phyloP scores from a whole-genome alignment of 2,329 filamentous ascomycete genomes.

The Colletotrichum falcatum region DNA sequence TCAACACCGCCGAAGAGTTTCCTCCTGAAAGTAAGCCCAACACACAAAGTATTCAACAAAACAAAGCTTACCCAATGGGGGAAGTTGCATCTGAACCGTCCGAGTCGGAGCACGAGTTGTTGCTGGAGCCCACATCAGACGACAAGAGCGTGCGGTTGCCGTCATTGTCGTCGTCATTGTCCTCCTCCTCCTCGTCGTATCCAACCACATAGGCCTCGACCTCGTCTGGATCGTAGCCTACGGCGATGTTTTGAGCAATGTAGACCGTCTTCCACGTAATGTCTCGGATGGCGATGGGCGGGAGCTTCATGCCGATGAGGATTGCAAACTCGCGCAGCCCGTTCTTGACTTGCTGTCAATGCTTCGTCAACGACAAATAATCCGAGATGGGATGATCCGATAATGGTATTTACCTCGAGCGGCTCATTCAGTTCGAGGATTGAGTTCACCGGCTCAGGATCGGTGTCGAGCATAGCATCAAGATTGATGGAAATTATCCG shows the following conservation, averaged over 20 bases:
- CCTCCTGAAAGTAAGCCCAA: not conserved
- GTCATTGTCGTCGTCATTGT: not conserved
- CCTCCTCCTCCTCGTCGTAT: not conserved
- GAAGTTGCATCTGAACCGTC: not conserved
- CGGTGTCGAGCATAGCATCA: not conserved
- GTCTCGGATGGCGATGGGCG: not conserved
- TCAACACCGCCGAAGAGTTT: accelerated
- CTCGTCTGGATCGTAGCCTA: conserved; percentile 13
- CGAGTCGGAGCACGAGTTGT: not conserved
- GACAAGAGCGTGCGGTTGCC: not conserved
- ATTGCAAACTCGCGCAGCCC: not conserved
- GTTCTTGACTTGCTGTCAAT: not conserved
- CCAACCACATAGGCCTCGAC: not conserved
- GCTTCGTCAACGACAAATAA: not conserved
- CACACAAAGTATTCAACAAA: accelerated
- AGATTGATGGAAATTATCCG: not conserved
- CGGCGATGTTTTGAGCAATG: not conserved
- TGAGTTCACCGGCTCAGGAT: not conserved
- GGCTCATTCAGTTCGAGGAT: not conserved
- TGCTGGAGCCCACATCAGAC: not conserved
- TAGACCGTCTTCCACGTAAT: conserved; percentile 27
- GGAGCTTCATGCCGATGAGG: not conserved
- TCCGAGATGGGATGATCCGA: not conserved
- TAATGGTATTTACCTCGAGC: not conserved
- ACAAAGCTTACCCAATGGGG: not conserved